Base-by-base conservation (phyloP, 257 asterid genomes). In the Solanum sitiens region DNA sequence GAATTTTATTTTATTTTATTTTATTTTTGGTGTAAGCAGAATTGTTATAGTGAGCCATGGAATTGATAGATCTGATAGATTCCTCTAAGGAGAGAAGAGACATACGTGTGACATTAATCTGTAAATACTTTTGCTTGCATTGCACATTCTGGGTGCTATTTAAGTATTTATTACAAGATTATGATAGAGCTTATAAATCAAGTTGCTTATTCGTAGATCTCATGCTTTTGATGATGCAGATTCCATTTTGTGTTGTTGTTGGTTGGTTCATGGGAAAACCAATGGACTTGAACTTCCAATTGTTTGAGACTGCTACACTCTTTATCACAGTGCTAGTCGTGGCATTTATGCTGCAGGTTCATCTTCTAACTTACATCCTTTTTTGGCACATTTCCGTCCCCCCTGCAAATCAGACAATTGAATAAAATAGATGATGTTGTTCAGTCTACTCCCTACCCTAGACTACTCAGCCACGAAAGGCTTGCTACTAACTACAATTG, bases 331-430 rank as follows among this genome's bases (percentile, higher is more conserved):
- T 97, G 86, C 90, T 97, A 84, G 99, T 97, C 30, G 99, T 97
- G 89, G 99, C 98, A 8, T 97, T 97, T 90, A 95, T 97, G 99
- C 95, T 97, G 90, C 99, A 97, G 98, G 99, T 97, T 91, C 56
- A 92, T 77, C 84, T 14, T 77, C 63, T 77, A 42, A 76, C 21
- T 80, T 82, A 47, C 72, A 23, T 83, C 44, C 75, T 61, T 56
- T 32, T 40, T 32, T 40, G 56, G 7, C 83, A 71, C 83, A 37
- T 23, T 50, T 14, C 47, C 44, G 16, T 4, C 18, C 56, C 47
- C 53, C 50, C 7, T 2, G 12, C 32, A 3, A 76, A 76, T 76
- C 13, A 7, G 59, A 44, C 63, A 77, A 7, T 77, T 77, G 63
- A 77, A 77, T 44, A 77, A 76, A 42, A 25, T 77, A 77, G n/a